A percentile compares a stretch with the other conserved stretches of the same genome.
Evolutionary conservation across 2,329 filamentous ascomycete species (phyloP).

Genomic region (Metarhizium brunneum): DNA sequence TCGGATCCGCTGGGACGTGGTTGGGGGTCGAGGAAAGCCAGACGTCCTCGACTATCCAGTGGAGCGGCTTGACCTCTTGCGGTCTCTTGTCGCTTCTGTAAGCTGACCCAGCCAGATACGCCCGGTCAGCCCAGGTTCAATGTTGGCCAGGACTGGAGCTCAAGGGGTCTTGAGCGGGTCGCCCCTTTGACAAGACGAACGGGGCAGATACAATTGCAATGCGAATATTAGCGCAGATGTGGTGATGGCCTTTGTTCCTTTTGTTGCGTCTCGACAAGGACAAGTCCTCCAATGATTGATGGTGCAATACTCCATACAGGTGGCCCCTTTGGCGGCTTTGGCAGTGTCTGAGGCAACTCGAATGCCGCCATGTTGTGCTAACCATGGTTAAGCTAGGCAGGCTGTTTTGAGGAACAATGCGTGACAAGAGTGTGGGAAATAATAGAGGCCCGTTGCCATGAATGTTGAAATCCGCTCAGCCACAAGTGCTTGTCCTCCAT

Average conservation of each 20-base stretch:
- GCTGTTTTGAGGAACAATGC: not conserved
- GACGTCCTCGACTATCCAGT: not conserved
- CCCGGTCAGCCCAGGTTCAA: not conserved
- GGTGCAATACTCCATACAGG: not conserved
- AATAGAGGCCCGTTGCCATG: not conserved
- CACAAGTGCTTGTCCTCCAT: not conserved
- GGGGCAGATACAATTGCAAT: conserved; percentile 1
- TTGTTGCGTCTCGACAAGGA: not conserved
- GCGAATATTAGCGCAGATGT: not conserved
- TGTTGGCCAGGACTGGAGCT: conserved; percentile 1
- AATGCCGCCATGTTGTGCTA: not conserved
- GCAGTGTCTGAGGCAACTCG: not conserved
- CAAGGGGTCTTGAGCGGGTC: conserved; percentile 2
- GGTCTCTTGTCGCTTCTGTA: not conserved
- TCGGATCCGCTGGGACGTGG: not conserved
- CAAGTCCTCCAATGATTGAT: not conserved
- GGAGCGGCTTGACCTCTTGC: not conserved
- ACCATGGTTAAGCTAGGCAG: not conserved
- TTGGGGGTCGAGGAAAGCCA: not conserved
- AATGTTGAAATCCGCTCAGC: not conserved
- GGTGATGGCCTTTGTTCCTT: not conserved
- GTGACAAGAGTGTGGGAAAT: not conserved
- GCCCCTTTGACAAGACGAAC: conserved; percentile 3
- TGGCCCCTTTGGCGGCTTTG: not conserved
- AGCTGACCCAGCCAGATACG: no score